Base-by-base conservation (phyloP, 768 basidiomycete genomes). In the Mycena vitilis region DNA sequence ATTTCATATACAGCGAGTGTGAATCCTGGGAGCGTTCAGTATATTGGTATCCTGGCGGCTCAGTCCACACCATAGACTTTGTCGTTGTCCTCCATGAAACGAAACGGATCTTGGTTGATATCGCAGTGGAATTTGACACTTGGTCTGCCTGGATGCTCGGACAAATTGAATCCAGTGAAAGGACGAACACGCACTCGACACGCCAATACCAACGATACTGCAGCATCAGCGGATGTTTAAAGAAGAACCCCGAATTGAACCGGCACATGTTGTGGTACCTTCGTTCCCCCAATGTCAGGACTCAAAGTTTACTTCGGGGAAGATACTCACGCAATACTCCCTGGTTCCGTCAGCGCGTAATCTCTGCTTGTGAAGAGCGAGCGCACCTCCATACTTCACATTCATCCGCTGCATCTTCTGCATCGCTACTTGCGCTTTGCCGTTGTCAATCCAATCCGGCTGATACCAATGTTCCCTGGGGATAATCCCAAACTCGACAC, bases 221-320 rank as follows among this genome's bases (percentile, higher is more conserved):
- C 44, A 81, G 81, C 30, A 91, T 77, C 34, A 60, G 53, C 13
- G 53, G 54, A 23, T 61, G 63, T 45, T 75, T 44, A 73, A 64
- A 54, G 13, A 52, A 64, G 16, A 89, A 88, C 2, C 89, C 91
- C 1, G 89, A 91, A 76, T 91, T 90, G 78, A 87, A 93, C 44
- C 91, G 83, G 75, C 91, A 92, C 91, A 93, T 92, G 63, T 91
- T 90, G n/a, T 90, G 84, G 71, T 93, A 91, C 25, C 69, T 65
- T 44, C 18, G 20, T 20, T 30, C 5, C 20, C n/a, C n/a, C n/a
- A n/a, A 0, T 49, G 48, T 40, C 38, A 25, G n/a, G n/a, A 10
- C n/a, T 4, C 42, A n/a, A 59, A 15, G 30, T 69, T 53, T 34
- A 25, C 7, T 9, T 22, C 23, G 49, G 42, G 61, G 65, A 37